These are phyloP conservation scores for Cocos nucifera DNA, from an alignment of 176 grass and related monocot genomes.

Conservation along the genomic window DNA sequence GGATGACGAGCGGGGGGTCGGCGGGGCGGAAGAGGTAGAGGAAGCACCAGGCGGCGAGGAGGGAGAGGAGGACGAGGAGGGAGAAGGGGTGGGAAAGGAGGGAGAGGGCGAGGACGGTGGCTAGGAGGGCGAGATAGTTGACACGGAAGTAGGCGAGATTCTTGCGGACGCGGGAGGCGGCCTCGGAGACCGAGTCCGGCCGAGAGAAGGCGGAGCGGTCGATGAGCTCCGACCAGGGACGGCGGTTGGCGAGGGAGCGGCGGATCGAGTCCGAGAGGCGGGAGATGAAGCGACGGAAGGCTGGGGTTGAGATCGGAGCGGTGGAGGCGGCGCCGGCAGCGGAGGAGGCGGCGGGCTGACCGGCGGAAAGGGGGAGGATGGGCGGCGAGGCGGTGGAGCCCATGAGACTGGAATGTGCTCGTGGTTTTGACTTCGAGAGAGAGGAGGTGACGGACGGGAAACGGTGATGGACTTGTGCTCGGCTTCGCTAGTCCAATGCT, in stretches of 20 bases:
- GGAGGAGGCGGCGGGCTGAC: not conserved
- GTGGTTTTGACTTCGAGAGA: no score
- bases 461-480: no score
- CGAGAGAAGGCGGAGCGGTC: conserved; percentile 30
- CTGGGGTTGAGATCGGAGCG: not conserved
- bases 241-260: conserved; percentile 25
- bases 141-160: conserved; percentile 85
- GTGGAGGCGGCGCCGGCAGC: not conserved
- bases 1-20: conserved; percentile 16
- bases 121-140: conserved; percentile 54
- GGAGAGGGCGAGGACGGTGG: conserved; percentile 29
- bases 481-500: no score
- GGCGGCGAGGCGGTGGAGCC: no score
- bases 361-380: conserved; percentile 3
- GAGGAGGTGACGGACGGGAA: no score
- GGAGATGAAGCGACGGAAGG: conserved; percentile 18
- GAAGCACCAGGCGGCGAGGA: conserved; percentile 48
- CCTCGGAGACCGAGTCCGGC: conserved; percentile 28
- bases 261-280: conserved; percentile 21
- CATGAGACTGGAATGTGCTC: no score
- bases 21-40: conserved; percentile 56
- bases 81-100: conserved; percentile 47
- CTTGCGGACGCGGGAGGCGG: conserved; percentile 44
- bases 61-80: conserved; percentile 34
- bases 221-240: conserved; percentile 29